These are phyloP conservation scores for Eucalyptus viminalis DNA, from an alignment of 345 rosid species.

Conservation along the genomic window DNA sequence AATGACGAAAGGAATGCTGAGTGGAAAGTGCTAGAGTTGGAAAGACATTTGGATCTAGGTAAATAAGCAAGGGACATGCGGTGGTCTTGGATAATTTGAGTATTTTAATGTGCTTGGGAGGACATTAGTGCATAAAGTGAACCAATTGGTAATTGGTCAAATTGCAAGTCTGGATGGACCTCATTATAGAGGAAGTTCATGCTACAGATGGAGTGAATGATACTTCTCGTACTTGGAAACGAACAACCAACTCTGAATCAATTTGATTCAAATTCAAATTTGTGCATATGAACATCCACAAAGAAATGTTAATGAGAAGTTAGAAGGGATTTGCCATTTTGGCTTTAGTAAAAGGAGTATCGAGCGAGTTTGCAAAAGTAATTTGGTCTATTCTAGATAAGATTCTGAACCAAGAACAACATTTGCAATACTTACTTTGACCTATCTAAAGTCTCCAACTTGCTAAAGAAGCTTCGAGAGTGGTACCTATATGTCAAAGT, in stretches of 20 bases:
- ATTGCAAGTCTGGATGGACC: not conserved
- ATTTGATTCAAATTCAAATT: not conserved
- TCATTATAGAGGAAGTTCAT: not conserved
- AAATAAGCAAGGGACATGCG: not conserved
- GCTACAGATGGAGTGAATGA: not conserved
- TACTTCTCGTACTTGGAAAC: not conserved
- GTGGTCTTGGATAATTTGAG: not conserved
- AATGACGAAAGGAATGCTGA: not conserved
- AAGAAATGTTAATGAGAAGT: not conserved
- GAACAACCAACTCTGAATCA: not conserved
- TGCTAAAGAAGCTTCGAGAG: not conserved
- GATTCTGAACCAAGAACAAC: not conserved
- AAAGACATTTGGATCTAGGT: not conserved
- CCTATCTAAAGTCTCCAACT: not conserved
- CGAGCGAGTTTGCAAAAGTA: not conserved
- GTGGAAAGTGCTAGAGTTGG: not conserved
- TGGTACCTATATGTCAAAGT: not conserved
- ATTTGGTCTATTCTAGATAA: not conserved
- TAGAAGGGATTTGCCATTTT: too few relatives aligned
- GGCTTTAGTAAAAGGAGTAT: not conserved
- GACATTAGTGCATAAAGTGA: not conserved
- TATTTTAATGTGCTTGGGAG: not conserved
- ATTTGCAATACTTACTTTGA: not conserved
- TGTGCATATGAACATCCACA: not conserved
- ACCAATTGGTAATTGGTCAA: too few relatives aligned